Conservation (phyloP, 164 flowering plant species). For the Piper betle region DNA sequence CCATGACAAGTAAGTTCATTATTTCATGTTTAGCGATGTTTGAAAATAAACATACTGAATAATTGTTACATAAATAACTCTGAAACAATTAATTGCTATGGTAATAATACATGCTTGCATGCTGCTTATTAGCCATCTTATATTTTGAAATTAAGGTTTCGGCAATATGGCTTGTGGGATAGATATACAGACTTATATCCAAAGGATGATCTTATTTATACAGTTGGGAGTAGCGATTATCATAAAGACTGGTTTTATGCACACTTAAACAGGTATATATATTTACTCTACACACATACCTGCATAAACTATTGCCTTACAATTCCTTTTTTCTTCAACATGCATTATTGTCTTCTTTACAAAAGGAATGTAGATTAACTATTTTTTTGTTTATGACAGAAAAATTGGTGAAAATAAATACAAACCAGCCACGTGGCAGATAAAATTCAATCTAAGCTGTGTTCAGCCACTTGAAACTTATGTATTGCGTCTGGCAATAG, state of each 20-base stretch:
- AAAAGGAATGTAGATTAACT: not conserved
- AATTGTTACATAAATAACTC: no score
- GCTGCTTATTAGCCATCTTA: not conserved
- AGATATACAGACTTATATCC: slow-evolving; percentile 67
- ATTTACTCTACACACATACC: not conserved
- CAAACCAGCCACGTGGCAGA: slow-evolving; percentile 45
- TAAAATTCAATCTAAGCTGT: slow-evolving; percentile 15
- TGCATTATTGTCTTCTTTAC: not conserved
- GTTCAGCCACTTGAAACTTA: slow-evolving; percentile 14
- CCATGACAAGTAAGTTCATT: slow-evolving; percentile 41
- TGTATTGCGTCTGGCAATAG: slow-evolving; percentile 19
- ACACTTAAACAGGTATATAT: slow-evolving; percentile 51
- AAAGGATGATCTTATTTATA: slow-evolving; percentile 47
- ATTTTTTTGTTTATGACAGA: slow-evolving; percentile 19
- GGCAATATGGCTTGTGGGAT: slow-evolving; percentile 89
- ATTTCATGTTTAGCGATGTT: not conserved
- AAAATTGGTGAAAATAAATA: slow-evolving; percentile 26
- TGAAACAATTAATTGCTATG: no score
- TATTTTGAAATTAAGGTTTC: slow-evolving; percentile 25
- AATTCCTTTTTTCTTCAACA: not conserved
- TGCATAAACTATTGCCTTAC: no score
- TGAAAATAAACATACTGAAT: no score
- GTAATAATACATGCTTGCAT: no score
- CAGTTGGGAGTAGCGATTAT: slow-evolving; percentile 44
- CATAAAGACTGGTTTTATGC: slow-evolving; percentile 73